Percentiles rank a stretch among this genome's conserved stretches.
Conservation (phyloP, 2,329 filamentous ascomycete species). For the Plenodomus lindquistii region DNA sequence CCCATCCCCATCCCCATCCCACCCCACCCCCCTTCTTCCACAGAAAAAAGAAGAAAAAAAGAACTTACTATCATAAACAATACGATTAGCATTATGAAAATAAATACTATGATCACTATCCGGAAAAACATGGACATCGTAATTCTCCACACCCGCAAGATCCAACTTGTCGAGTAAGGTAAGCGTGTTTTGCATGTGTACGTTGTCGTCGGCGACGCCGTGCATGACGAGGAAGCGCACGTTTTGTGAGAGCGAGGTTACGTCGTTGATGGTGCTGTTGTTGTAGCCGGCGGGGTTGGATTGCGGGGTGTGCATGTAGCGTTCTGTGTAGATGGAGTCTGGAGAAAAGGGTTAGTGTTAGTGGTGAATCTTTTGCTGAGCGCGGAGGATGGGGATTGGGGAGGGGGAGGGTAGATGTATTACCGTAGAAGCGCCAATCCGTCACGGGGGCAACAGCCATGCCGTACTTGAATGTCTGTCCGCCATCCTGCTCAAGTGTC, state of each 20-base stretch:
- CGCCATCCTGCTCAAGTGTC: slow-evolving; percentile 87
- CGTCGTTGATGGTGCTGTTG: slow-evolving; percentile 73
- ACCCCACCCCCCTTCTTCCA: no score
- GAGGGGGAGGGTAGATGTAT: slow-evolving; percentile 1
- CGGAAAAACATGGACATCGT: slow-evolving; percentile 94
- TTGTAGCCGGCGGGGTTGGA: slow-evolving; percentile 79
- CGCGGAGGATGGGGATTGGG: not conserved
- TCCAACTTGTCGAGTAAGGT: slow-evolving; percentile 86
- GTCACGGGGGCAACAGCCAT: slow-evolving; percentile 99
- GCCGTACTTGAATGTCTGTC: slow-evolving; percentile 89
- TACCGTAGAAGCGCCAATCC: slow-evolving; percentile 89
- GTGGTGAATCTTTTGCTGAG: not conserved
- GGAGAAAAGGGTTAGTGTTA: not conserved
- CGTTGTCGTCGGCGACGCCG: slow-evolving; percentile 94
- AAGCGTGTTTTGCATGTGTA: slow-evolving; percentile 94
- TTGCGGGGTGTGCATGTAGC: slow-evolving; percentile 95
- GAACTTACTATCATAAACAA: slow-evolving; percentile 89
- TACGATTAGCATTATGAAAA: slow-evolving; percentile 88
- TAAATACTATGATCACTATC: slow-evolving; percentile 94
- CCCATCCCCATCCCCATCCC: no score
- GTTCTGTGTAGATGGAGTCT: slow-evolving; percentile 90
- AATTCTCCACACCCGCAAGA: slow-evolving; percentile 80
- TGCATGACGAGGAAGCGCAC: slow-evolving; percentile 95
- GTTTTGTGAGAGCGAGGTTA: slow-evolving; percentile 71
- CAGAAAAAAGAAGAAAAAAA: not conserved